These are phyloP conservation scores for Penicillium mononematosum DNA, from an alignment of 495 filamentous ascomycete species.

Conservation along the genomic window DNA sequence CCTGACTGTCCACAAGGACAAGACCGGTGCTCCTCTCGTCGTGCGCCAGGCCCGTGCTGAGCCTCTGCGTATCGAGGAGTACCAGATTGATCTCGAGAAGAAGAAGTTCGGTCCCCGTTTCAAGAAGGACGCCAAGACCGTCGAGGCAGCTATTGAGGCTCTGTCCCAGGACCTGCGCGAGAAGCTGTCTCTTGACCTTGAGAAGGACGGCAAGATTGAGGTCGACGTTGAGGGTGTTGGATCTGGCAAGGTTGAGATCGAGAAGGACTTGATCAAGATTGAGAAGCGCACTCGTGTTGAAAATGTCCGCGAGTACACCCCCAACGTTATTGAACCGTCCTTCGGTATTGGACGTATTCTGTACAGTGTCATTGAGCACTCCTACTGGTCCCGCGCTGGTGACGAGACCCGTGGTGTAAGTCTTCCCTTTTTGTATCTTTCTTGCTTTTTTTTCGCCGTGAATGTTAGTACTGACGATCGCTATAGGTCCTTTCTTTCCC, in stretches of 20 bases:
- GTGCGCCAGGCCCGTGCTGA: slow-evolving; percentile 67
- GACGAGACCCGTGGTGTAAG: slow-evolving; percentile 65
- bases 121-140: slow-evolving; percentile 75
- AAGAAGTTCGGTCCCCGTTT: slow-evolving; percentile 79
- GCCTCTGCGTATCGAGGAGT: slow-evolving; percentile 69
- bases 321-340: slow-evolving; percentile 82
- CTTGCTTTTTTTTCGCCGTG: too few relatives aligned
- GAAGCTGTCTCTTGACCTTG: slow-evolving; percentile 63
- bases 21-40: slow-evolving; percentile 72
- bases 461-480: slow-evolving; percentile 10
- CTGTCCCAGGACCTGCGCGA: slow-evolving; percentile 69
- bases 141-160: slow-evolving; percentile 66
- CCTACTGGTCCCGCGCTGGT: slow-evolving; percentile 68
- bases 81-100: slow-evolving; percentile 73
- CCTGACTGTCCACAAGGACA: slow-evolving; percentile 73
- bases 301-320: slow-evolving; percentile 72
- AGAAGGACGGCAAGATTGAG: slow-evolving; percentile 63
- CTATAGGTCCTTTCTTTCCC: slow-evolving; percentile 65
- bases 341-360: slow-evolving; percentile 82
- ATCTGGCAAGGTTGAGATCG: slow-evolving; percentile 66
- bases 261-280: slow-evolving; percentile 67
- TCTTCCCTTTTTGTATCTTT: slow-evolving; percentile 11
- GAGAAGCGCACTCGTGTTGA: slow-evolving; percentile 67
- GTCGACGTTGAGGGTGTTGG: slow-evolving; percentile 64
- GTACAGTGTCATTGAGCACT: slow-evolving; percentile 76